Evolutionary conservation across 177 flowering plant genomes (phyloP).

Genomic region (Tripterygium wilfordii): DNA sequence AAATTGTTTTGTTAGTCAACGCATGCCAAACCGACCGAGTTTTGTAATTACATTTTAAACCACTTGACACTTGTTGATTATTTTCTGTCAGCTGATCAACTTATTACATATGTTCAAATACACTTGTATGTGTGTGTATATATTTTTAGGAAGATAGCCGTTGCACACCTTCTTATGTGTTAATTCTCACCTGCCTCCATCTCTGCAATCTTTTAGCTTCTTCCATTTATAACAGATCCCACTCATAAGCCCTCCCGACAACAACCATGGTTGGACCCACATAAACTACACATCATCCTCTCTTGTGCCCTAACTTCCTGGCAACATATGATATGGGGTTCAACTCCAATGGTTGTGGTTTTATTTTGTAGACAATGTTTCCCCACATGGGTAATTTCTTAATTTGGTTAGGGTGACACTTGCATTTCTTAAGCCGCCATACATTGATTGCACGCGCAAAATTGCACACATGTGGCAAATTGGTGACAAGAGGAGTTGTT

Average conservation of each 20-base stretch:
- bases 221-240: slow-evolving; percentile 28
- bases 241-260: slow-evolving; percentile 27
- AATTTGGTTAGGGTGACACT: slow-evolving; percentile 6
- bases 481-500: background rate
- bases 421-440: slow-evolving; percentile 42
- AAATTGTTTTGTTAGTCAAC: no score
- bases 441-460: slow-evolving; percentile 31
- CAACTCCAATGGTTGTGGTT: no score
- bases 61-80: no score
- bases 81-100: no score
- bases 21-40: no score
- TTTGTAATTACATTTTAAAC: no score
- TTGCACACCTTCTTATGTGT: no score
- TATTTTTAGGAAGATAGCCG: no score
- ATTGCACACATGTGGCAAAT: slow-evolving; percentile 18
- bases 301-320: slow-evolving; percentile 35
- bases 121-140: no score
- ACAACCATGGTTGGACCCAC: slow-evolving; percentile 28
- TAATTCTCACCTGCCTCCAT: no score
- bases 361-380: no score
- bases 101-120: no score
- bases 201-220: background rate
- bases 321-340: slow-evolving; percentile 18
- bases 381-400: slow-evolving; percentile 20
- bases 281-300: slow-evolving; percentile 24